Conservation (phyloP, 306 rosid species). For the Prunus persica region DNA sequence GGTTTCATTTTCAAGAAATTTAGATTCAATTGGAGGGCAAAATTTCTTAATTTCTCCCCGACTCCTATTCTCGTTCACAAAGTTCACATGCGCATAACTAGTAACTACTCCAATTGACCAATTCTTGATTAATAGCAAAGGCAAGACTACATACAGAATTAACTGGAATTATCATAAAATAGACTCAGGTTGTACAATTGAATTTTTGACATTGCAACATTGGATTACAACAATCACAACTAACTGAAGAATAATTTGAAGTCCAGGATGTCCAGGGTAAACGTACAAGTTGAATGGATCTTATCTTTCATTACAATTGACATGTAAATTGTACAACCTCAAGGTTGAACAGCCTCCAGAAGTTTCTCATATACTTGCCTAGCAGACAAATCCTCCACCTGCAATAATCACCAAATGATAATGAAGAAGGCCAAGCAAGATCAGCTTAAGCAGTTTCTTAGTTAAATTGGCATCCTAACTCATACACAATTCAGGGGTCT, state of each 20-base stretch:
- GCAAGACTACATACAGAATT: neutral
- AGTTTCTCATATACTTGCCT: slow-evolving; percentile 95
- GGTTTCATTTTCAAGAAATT: too few relatives aligned
- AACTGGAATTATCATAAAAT: neutral
- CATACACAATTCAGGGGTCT: neutral
- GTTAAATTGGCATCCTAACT: neutral
- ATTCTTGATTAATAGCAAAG: neutral
- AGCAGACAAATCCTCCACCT: slow-evolving; percentile 98
- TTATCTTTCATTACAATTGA: neutral
- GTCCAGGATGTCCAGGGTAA: neutral
- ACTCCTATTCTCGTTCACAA: neutral
- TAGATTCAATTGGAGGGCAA: neutral
- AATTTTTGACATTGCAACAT: neutral
- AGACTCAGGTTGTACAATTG: neutral
- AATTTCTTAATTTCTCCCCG: neutral
- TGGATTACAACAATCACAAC: neutral
- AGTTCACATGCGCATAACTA: neutral
- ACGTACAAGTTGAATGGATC: neutral
- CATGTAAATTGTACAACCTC: slow-evolving; percentile 19
- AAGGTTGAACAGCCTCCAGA: slow-evolving; percentile 94
- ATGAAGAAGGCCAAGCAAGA: neutral
- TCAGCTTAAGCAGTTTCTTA: neutral
- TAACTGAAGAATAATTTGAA: neutral
- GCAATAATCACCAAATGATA: slow-evolving; percentile 22
- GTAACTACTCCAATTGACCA: neutral